phyloP scores from a whole-genome alignment of 306 rosid species.

The Astragalus membranaceus region DNA sequence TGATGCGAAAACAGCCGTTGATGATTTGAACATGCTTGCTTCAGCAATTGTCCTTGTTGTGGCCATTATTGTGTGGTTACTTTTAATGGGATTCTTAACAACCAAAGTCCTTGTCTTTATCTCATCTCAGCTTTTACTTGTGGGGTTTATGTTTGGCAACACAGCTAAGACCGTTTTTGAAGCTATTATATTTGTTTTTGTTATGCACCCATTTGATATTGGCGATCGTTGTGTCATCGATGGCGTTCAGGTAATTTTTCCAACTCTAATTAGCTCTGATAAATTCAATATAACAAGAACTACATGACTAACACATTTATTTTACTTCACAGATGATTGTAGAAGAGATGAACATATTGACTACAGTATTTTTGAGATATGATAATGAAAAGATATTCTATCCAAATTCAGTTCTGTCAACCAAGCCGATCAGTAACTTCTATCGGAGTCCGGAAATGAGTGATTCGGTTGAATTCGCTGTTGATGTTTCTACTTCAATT shows the following conservation, averaged over 20 bases:
- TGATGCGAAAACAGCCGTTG: conserved; percentile 79
- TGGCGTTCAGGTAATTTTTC: conserved; percentile 74
- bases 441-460: conserved; percentile 87
- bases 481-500: conserved; percentile 67
- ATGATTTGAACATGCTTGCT: conserved; percentile 63
- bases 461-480: conserved; percentile 58
- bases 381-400: conserved; percentile 84
- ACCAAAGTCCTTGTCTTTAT: conserved; percentile 65
- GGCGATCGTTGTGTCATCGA: conserved; percentile 94
- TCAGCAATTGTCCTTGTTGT: conserved; percentile 38
- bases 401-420: conserved; percentile 75
- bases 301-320: conserved; percentile 8
- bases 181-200: conserved; percentile 81
- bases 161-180: conserved; percentile 73
- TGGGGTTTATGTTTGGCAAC: conserved; percentile 70
- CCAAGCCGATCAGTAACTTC: conserved; percentile 78
- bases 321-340: conserved; percentile 56
- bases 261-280: not conserved
- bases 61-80: conserved; percentile 52
- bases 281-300: not conserved
- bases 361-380: conserved; percentile 63
- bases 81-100: conserved; percentile 69
- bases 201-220: conserved; percentile 84
- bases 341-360: conserved; percentile 88
- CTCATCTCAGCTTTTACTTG: conserved; percentile 66